Evolutionary conservation across 139 green algal genomes (phyloP), one percentile per base, ranked within the genome.

Genomic region (Volvox africanus): DNA sequence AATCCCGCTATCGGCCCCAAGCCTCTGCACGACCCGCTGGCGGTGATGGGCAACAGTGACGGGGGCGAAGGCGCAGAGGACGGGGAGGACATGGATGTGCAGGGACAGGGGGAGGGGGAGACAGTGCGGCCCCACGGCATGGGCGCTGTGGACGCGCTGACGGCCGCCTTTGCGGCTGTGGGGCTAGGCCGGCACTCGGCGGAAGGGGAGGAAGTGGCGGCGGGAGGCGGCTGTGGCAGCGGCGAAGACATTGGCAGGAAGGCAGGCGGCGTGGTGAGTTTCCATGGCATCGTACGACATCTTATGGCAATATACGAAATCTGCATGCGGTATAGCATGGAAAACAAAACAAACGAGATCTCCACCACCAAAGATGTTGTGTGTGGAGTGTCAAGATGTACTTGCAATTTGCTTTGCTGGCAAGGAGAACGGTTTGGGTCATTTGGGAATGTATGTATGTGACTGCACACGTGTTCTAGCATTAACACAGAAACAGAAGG

Each of bases 21-120:
- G 20, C 82, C 82, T 18, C 82, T 88, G 82, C 82, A 55, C 33
- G 82, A 88, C 82, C 82, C 82, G 20, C 82, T 88, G 82, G 82
- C 82, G 62, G 82, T 79, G 62, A 36, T 26, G 22, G 82, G 82
- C 61, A 88, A 61, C 82, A 88, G 62, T 67, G 62, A 79, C 61
- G 82, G 79, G 62, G 62, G 62, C 20, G 82, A 88, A 67, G 82
- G 82, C 19, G 26, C 3, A 18, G 24, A 61, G 26, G 50, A 44
- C 6, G 50, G 80, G 26, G 26, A 65, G 78, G 36, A 9, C 20
- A 44, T 19, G 21, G 37, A 84, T 35, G 9, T 30, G 76, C 32
- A 28, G 76, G 32, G 18, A 33, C 32, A 19, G 76, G 76, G 32
- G 61, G 76, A 33, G 44, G 44, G 44, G 44, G 44, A 55, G 44